A percentile compares a stretch with the other conserved stretches of the same genome.
phyloP scores from a whole-genome alignment of 2,329 filamentous ascomycete genomes.

The Scedosporium aurantiacum region DNA sequence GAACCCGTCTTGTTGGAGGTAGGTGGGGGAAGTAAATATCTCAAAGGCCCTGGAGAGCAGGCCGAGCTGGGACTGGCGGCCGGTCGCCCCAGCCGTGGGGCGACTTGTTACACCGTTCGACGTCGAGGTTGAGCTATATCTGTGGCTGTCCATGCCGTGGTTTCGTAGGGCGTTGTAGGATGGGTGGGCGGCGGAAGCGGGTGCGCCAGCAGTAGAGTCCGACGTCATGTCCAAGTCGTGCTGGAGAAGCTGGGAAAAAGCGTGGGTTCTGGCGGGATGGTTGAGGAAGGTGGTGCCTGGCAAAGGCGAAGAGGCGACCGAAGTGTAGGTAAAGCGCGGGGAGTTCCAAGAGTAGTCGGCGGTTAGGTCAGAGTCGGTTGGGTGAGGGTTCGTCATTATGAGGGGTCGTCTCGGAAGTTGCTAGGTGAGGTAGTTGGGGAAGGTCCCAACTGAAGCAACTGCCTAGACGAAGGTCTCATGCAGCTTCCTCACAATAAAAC shows the following conservation, averaged over 20 bases:
- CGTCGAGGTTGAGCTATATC: conserved; percentile 15
- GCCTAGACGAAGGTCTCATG: background rate
- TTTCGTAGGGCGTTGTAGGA: conserved; percentile 9
- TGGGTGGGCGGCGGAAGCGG: conserved; percentile 16
- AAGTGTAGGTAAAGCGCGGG: conserved; percentile 28
- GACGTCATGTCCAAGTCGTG: conserved; percentile 16
- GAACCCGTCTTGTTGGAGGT: conserved; percentile 18
- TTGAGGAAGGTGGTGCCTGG: conserved; percentile 21
- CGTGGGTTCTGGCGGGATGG: conserved; percentile 25
- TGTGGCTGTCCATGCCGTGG: conserved; percentile 22
- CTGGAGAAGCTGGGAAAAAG: conserved; percentile 46
- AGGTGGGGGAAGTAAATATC: conserved; percentile 28
- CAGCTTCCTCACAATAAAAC: background rate
- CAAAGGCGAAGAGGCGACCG: conserved; percentile 16
- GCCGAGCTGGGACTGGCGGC: conserved; percentile 19
- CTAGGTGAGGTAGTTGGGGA: background rate
- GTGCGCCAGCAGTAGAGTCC: conserved; percentile 25
- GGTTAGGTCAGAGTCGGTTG: conserved; percentile 10
- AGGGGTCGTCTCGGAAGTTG: conserved; percentile 9
- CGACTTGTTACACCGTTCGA: conserved; percentile 15
- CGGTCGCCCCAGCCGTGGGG: conserved; percentile 2
- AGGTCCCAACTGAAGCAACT: conserved; percentile 1
- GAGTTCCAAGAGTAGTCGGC: conserved; percentile 12
- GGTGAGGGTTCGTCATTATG: conserved; percentile 33
- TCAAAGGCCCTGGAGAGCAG: conserved; percentile 44